Base-by-base conservation (phyloP, 257 asterid species). In the Verbascum thapsus region DNA sequence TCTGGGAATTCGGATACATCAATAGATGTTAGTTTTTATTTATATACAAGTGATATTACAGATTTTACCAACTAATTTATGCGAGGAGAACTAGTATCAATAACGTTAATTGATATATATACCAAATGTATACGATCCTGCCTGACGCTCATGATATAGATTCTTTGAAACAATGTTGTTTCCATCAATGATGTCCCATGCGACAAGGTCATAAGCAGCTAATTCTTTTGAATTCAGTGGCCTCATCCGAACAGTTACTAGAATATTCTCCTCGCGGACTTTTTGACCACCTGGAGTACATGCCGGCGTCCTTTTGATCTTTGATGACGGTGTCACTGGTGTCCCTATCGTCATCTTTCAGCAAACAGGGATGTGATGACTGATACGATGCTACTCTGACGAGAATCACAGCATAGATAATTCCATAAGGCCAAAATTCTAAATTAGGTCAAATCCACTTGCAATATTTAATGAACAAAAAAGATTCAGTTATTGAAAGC, bases 181-280 rank as follows among this genome's bases (percentile, higher is more conserved):
- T 50, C 82, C 84, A 81, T 85, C 85, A 6, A 58, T 39, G 52
- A 90, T 63, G 15, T 94, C 97, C 99, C 97, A 94, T 17, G 97
- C 90, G 7, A 89, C 75, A 49, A 94, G 88, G 72, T 94, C 97
- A 63, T 94, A 89, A 0, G 86, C 76, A 19, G 97, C 90, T 62
- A 83, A 74, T 83, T 94, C 99, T 67, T 76, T 94, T 0, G 97
- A 63, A 76, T 84, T 90, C 58, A 89, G 73, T 10, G 99, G 99
- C 77, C 99, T 78, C 76, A 85, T 82, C 43, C 99, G 80, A 61
- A 94, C 89, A 2, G 99, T 94, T 5, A 94, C 99, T 58, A 90
- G 80, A 42, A 94, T 90, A 66, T 87, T 87, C 77, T 94, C 99
- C 74, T 89, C 99, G 0, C 75, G 71, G 12, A 66, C 64, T 78